Percentiles rank a stretch among this genome's conserved stretches.
phyloP scores from a whole-genome alignment of 2,329 filamentous ascomycete genomes.

The Beauveria bassiana region DNA sequence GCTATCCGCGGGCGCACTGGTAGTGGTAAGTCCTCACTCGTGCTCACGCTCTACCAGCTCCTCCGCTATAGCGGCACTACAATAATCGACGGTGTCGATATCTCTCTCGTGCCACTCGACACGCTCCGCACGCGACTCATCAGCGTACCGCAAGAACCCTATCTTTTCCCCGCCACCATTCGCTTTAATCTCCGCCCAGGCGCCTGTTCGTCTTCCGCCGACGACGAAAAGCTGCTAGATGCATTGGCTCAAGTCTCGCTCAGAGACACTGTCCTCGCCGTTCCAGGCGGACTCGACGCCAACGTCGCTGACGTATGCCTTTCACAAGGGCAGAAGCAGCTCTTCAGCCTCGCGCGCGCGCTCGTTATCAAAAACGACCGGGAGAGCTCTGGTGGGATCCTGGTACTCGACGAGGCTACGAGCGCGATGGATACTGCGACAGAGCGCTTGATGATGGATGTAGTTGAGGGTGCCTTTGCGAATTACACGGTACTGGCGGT shows the following conservation, averaged over 20 bases:
- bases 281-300: too few relatives aligned
- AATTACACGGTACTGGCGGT: conserved; percentile 4
- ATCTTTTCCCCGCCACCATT: conserved; percentile 1
- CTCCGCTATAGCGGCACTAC: not conserved
- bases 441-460: not conserved
- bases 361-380: too few relatives aligned
- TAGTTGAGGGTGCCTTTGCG: not conserved
- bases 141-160: conserved; percentile 13
- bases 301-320: too few relatives aligned
- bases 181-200: conserved; percentile 5
- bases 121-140: conserved; percentile 13
- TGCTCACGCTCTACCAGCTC: not conserved
- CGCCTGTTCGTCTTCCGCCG: too few relatives aligned
- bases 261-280: too few relatives aligned
- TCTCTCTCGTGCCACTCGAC: conserved; percentile 8
- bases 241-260: too few relatives aligned
- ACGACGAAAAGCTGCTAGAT: too few relatives aligned
- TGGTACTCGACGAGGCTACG: conserved; percentile 9
- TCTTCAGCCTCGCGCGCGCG: too few relatives aligned
- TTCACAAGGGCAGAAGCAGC: not conserved
- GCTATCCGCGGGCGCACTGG: not conserved
- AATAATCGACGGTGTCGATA: conserved; percentile 7
- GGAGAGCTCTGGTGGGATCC: not conserved
- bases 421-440: conserved; percentile 9
- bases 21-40: too few relatives aligned